Percentiles rank a stretch among this genome's conserved stretches.
Conservation (phyloP, 1,284 basidiomycete species). For the Apiotrichum brassicae region DNA sequence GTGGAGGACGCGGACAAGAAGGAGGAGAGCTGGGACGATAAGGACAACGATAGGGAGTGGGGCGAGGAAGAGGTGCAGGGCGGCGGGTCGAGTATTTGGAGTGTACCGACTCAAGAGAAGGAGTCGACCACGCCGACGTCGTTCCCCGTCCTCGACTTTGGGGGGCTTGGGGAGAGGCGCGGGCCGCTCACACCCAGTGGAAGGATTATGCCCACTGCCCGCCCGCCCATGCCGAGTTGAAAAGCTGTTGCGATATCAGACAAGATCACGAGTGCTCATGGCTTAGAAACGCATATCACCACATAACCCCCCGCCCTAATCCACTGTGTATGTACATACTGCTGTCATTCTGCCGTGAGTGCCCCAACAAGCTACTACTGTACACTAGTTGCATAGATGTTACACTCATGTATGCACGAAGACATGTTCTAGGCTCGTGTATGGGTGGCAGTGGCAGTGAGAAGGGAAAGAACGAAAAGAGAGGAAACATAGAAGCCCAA, state of each 20-base stretch:
- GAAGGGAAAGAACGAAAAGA: neutral
- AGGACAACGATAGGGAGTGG: constrained; percentile 16
- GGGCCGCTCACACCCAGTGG: constrained; percentile 21
- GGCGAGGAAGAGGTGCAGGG: constrained; percentile 8
- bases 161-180: neutral
- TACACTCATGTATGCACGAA: constrained; percentile 4
- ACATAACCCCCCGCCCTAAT: neutral
- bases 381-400: constrained; percentile 2
- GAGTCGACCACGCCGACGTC: neutral
- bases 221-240: constrained; percentile 34
- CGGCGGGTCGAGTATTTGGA: constrained; percentile 12
- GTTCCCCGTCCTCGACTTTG: neutral
- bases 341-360: too few species aligned
- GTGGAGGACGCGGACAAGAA: constrained; percentile 36
- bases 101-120: constrained; percentile 5
- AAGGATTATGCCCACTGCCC: constrained; percentile 35
- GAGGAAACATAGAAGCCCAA: too few species aligned
- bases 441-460: neutral
- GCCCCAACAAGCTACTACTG: neutral
- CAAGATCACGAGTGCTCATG: too few species aligned
- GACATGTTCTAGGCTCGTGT: neutral
- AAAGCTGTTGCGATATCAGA: too few species aligned
- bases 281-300: neutral
- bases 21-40: constrained; percentile 35
- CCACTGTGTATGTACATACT: neutral